Percentiles rank a stretch among this genome's conserved stretches.
Evolutionary conservation across 306 rosid genomes (phyloP).

Genomic region (Corylus americana): DNA sequence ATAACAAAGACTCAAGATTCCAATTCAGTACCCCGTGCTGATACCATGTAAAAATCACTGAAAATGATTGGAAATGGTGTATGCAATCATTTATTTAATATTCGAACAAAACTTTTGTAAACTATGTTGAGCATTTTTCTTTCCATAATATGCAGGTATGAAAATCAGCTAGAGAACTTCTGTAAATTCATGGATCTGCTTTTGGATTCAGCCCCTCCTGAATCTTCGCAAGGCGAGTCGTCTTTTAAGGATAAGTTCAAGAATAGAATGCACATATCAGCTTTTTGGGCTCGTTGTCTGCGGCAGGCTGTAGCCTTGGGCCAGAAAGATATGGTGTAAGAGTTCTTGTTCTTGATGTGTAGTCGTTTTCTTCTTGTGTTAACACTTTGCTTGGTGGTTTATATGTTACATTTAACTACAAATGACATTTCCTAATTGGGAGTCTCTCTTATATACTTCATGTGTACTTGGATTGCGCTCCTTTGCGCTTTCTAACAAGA

Average conservation of each 20-base stretch:
- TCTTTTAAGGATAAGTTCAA: constrained; percentile 63
- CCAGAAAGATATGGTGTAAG: constrained; percentile 92
- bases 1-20: too few relatives aligned
- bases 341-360: constrained; percentile 27
- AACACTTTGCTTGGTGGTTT: constrained; percentile 11
- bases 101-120: too few relatives aligned
- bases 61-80: neutral
- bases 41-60: too few relatives aligned
- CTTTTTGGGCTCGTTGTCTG: constrained; percentile 72
- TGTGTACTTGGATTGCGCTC: too few relatives aligned
- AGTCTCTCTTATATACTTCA: too few relatives aligned
- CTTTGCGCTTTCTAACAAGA: too few relatives aligned
- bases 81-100: neutral
- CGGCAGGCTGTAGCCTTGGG: constrained; percentile 66
- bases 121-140: neutral
- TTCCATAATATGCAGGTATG: constrained; percentile 55
- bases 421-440: neutral
- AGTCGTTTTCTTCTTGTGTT: constrained; percentile 13
- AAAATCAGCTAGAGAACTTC: constrained; percentile 75
- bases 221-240: constrained; percentile 49
- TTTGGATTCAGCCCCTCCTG: constrained; percentile 87
- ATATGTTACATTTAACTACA: neutral
- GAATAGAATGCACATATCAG: constrained; percentile 71
- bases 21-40: too few relatives aligned
- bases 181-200: constrained; percentile 82